Percentiles rank a stretch among this genome's conserved stretches.
These are phyloP conservation scores for Aspergillus tubingensis DNA, from an alignment of 2,329 filamentous ascomycete genomes.

Conservation along the genomic window DNA sequence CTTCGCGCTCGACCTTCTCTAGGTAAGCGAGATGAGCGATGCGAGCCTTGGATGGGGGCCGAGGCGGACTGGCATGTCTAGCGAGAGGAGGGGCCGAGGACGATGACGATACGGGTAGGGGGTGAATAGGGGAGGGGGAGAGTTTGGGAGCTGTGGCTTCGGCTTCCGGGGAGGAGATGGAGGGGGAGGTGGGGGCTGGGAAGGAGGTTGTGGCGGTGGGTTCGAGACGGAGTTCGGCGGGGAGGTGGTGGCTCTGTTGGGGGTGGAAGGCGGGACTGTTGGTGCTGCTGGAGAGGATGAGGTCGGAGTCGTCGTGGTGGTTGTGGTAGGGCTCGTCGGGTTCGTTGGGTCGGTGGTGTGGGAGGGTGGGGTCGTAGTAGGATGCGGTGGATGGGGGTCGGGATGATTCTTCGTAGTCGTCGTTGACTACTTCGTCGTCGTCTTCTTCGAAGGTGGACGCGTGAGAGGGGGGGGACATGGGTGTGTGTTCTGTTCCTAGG, in stretches of 20 bases:
- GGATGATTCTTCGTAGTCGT: not conserved
- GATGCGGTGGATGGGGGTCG: constrained; percentile 6
- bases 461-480: constrained; percentile 5
- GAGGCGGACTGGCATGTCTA: constrained; percentile 18
- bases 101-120: constrained; percentile 25
- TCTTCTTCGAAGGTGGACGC: constrained; percentile 14
- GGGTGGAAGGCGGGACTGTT: constrained; percentile 14
- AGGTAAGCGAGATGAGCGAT: constrained; percentile 54
- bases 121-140: constrained; percentile 38
- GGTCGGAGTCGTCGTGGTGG: not conserved
- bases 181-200: constrained; percentile 34
- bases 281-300: not conserved
- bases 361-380: constrained; percentile 47
- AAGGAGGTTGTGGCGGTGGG: constrained; percentile 35
- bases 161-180: constrained; percentile 34
- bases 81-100: constrained; percentile 12
- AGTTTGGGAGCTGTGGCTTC: constrained; percentile 38
- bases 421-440: not conserved
- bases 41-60: constrained; percentile 28
- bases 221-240: constrained; percentile 42
- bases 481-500: too few relatives aligned
- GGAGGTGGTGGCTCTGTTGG: constrained; percentile 18
- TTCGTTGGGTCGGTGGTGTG: constrained; percentile 49
- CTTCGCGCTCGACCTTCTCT: constrained; percentile 67
- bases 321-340: not conserved